These are phyloP conservation scores for Claviceps purpurea DNA, from an alignment of 2,329 filamentous ascomycete species.

Conservation along the genomic window DNA sequence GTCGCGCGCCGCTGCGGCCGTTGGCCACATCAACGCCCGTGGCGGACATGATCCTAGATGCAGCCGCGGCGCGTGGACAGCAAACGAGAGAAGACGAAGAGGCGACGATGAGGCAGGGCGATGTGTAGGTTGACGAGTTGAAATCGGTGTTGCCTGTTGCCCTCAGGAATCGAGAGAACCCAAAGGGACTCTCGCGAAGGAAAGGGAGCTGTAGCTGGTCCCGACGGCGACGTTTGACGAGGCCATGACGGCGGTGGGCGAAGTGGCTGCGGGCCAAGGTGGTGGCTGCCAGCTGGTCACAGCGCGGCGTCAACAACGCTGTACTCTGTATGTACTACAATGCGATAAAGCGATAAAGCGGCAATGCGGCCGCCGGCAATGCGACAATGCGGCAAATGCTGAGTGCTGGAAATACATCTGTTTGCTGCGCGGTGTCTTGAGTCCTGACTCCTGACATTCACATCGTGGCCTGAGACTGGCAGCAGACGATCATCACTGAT, in stretches of 20 bases:
- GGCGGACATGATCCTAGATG: conserved; percentile 25
- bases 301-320: not conserved
- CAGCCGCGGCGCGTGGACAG: not conserved
- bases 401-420: no score
- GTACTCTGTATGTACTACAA: no score
- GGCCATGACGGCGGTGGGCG: not conserved
- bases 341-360: no score
- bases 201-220: not conserved
- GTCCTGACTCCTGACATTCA: no score
- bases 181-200: not conserved
- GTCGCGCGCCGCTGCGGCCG: conserved; percentile 12
- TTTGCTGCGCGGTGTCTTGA: no score
- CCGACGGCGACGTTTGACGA: not conserved
- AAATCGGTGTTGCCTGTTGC: no score
- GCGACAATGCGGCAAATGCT: no score
- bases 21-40: conserved; percentile 22
- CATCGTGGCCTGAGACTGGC: no score
- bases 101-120: not conserved
- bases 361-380: no score
- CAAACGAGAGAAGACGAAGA: not conserved
- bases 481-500: no score
- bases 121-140: not conserved
- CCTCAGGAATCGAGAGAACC: not conserved
- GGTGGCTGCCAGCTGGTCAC: not conserved
- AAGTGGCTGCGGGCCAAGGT: not conserved